Base-by-base conservation (phyloP, 106 monocot species). In the Acanthochlamys bracteata region DNA sequence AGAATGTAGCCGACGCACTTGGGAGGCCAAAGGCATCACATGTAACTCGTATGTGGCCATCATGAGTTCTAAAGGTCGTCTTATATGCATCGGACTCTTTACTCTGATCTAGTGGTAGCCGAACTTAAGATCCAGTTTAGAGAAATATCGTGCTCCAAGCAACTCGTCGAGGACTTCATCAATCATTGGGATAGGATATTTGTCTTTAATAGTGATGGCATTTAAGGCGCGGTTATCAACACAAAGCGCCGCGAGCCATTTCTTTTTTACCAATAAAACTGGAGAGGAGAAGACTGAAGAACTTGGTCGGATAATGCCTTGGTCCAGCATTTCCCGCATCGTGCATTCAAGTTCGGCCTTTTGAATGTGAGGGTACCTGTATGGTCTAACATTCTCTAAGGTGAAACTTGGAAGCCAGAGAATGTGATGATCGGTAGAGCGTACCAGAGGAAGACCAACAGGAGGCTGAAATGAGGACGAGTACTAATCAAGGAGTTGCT, bases 151-250 rank as follows among this genome's bases (percentile, higher is more conserved):
- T 19, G 61, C 51, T 3, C 52, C n/a, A 39, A 39, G 52, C 19
- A 62, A 27, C 13, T 71, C 61, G 24, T 71, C 71, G 7, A 71
- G 27, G 19, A 71, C 53, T 51, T 61, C 70, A 17, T 71, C 70
- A 10, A 62, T 21, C 3, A 39, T 51, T 0, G 71, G 69, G 25
- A 69, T 69, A 8, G 69, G 69, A 25, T 58, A 69, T 2, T 45
- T 20, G 45, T 58, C 57, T 41, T 63, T 63, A 7, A 63, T 20
- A 8, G 63, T 63, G 47, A 65, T 25, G 0, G 7, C 12, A 15
- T 65, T 65, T 0, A 65, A 13, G 0, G 64, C 64, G 1, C 47
- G 2, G 14, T 25, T 24, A 17, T 65, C 64, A 20, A 65, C 64
- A 20, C 64, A 9, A 47, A 47, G 15, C 42, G 64, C 17, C 17